Base-by-base conservation (phyloP, 768 basidiomycete species). In the Collybia sordida region DNA sequence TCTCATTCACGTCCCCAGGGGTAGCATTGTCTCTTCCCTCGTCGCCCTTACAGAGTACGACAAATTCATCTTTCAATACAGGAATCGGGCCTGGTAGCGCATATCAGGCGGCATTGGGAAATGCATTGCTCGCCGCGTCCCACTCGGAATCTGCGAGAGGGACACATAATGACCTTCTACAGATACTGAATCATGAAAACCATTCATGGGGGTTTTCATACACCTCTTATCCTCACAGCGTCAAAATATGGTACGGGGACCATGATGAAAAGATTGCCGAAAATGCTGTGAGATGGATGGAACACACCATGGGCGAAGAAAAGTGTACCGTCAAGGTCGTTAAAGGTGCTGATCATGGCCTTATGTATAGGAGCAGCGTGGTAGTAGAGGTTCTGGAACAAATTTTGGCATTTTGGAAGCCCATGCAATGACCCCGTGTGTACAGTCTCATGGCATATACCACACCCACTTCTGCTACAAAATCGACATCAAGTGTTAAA, bases 71-170 rank as follows among this genome's bases (percentile, higher is more conserved):
- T 15, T 71, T 66, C 55, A 59, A 63, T 43, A 59, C 67, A 22
- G 58, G 56, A 49, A 55, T 57, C 53, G 62, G 59, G 11, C 62
- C 70, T n/a, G 66, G 63, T 19, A 74, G 60, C 50, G 63, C 72
- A 22, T 81, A 81, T 60, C 88, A 90, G 56, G 85, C 81, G 12
- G 78, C 85, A 2, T 76, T 98, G n/a, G 92, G 87, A 28, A 93
- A 89, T 51, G 93, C 93, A 2, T 78, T 99, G 25, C 85, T 95
- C 37, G 91, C 92, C 19, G 96, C 96, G 0, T 95, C 93, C 1
- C 95, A 99, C 64, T 88, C 95, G 2, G 96, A 98, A 64, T 93
- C 93, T 4, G 82, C 93, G 21, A 87, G 86, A 55, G 95, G 97
- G 42, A 90, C 90, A 0, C 92, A 96, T 59, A 81, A 84, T 49